A percentile compares a stretch with the other conserved stretches of the same genome.
phyloP scores from a whole-genome alignment of 2,329 filamentous ascomycete genomes.

The Penicillium sp. region DNA sequence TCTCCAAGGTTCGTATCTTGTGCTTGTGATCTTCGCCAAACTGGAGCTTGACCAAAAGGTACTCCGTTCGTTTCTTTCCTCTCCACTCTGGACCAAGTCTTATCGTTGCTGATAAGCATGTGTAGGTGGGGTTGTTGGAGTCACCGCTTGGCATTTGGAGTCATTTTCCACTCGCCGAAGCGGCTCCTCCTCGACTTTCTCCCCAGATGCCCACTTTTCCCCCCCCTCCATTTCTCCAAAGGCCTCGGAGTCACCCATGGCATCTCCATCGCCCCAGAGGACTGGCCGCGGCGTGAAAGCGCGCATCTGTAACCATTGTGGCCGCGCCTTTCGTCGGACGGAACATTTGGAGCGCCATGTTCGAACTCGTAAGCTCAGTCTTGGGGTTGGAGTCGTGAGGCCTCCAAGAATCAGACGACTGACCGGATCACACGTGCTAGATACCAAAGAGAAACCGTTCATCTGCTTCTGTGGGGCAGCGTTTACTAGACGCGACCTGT shows the following conservation, averaged over 20 bases:
- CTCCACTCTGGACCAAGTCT: too few relatives aligned
- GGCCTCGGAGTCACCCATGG: slow-evolving; percentile 25
- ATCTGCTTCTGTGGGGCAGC: slow-evolving; percentile 33
- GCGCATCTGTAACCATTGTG: slow-evolving; percentile 30
- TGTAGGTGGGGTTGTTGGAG: slow-evolving; percentile 14
- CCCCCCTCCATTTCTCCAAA: slow-evolving; percentile 18
- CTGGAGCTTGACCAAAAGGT: too few relatives aligned
- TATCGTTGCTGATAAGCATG: too few relatives aligned
- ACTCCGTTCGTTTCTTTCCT: too few relatives aligned
- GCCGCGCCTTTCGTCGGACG: slow-evolving; percentile 30
- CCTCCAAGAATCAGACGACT: slow-evolving; percentile 2
- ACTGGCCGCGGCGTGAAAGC: slow-evolving; percentile 25
- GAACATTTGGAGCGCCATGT: slow-evolving; percentile 34
- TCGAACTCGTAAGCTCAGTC: slow-evolving; percentile 26
- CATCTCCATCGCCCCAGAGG: slow-evolving; percentile 27
- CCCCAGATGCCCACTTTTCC: slow-evolving; percentile 10
- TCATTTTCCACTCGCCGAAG: slow-evolving; percentile 3
- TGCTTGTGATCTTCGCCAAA: too few relatives aligned
- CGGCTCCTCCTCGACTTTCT: slow-evolving; percentile 3
- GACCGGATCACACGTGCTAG: slow-evolving; percentile 15
- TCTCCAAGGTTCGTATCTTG: too few relatives aligned
- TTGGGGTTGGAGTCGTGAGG: slow-evolving; percentile 6
- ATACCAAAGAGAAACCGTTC: slow-evolving; percentile 34
- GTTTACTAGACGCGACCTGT: slow-evolving; percentile 31
- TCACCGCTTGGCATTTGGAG: slow-evolving; percentile 14